These are phyloP conservation scores for Blepharisma japonicum DNA, from an alignment of 73 alveolate species.

Conservation along the genomic window DNA sequence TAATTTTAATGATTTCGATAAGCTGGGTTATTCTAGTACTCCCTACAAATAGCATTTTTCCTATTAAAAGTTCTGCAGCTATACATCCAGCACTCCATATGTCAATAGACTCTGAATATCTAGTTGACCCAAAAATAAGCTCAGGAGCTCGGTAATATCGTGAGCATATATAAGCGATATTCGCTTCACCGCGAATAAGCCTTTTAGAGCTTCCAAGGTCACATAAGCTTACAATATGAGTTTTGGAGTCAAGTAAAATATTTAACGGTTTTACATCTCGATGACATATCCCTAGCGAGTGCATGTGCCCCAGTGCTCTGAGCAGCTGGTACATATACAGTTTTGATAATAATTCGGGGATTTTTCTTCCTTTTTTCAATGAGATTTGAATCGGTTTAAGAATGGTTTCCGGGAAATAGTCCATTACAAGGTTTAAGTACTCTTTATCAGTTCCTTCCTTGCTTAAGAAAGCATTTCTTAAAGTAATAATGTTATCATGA, in stretches of 20 bases:
- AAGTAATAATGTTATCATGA: conserved; percentile 58
- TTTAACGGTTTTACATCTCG: conserved; percentile 98
- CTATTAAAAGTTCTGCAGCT: conserved; percentile 80
- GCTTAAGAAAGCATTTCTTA: conserved; percentile 65
- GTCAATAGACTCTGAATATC: conserved; percentile 65
- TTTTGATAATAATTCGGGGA: conserved; percentile 64
- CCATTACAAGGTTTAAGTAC: conserved; percentile 75
- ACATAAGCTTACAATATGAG: conserved; percentile 66
- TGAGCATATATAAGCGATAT: conserved; percentile 72
- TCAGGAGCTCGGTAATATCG: conserved; percentile 87
- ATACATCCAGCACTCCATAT: conserved; percentile 92
- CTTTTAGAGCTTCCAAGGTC: conserved; percentile 81
- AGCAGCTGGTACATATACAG: conserved; percentile 79
- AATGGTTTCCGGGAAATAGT: conserved; percentile 69
- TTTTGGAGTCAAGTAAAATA: conserved; percentile 77
- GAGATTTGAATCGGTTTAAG: conserved; percentile 44
- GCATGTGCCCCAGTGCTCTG: conserved; percentile 90
- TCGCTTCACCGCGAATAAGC: conserved; percentile 60
- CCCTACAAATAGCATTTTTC: conserved; percentile 75
- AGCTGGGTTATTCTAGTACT: conserved; percentile 61
- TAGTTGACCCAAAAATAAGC: conserved; percentile 60
- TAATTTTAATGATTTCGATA: conserved; percentile 60
- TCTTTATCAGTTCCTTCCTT: conserved; percentile 71
- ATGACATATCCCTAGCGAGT: conserved; percentile 89
- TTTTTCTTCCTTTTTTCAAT: conserved; percentile 41